Conservation (phyloP, 257 asterid genomes). For the Solanum gracilifrons region DNA sequence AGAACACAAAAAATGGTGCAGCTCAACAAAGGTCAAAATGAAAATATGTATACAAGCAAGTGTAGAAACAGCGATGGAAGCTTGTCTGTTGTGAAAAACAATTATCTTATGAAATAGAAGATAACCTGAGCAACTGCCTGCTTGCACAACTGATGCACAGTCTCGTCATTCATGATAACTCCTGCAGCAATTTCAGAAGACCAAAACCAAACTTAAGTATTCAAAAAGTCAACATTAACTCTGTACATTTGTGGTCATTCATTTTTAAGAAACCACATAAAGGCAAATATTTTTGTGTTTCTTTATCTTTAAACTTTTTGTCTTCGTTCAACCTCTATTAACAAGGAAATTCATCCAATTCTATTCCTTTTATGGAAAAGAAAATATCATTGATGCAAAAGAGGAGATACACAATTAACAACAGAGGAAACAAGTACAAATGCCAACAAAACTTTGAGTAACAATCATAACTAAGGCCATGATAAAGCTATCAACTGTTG, state of each 20-base stretch:
- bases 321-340: background rate
- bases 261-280: background rate
- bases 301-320: background rate
- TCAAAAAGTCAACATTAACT: background rate
- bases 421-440: background rate
- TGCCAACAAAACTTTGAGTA: background rate
- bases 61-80: background rate
- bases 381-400: background rate
- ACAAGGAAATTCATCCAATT: background rate
- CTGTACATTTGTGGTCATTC: background rate
- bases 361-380: background rate
- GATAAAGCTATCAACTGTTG: background rate
- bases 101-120: background rate
- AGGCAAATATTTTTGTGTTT: background rate
- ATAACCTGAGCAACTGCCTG: conserved; percentile 95
- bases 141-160: conserved; percentile 88
- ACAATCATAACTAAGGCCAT: background rate
- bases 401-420: background rate
- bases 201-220: background rate
- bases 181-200: conserved; percentile 48
- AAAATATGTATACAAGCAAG: background rate
- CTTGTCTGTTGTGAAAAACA: background rate
- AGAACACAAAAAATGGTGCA: background rate
- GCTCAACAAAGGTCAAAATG: background rate
- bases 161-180: conserved; percentile 90